Evolutionary conservation across 768 basidiomycete genomes (phyloP).

Genomic region (Leucosporidium creatinivorum): DNA sequence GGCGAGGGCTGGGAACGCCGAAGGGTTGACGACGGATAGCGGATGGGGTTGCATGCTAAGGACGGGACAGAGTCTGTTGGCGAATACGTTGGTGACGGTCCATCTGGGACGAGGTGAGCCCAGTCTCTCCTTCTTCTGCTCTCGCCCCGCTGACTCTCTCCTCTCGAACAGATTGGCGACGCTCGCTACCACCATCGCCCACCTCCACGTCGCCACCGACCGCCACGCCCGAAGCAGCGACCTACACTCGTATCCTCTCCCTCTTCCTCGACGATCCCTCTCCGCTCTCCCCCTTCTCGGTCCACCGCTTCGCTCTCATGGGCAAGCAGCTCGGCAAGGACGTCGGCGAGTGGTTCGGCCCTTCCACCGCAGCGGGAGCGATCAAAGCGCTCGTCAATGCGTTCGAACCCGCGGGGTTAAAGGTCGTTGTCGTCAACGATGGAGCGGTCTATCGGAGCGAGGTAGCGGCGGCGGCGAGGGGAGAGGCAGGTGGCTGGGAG

Average conservation of each 20-base stretch:
- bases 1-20: slow-evolving; percentile 45
- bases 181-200: slow-evolving; percentile 57
- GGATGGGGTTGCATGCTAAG: slow-evolving; percentile 92
- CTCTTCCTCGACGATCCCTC: slow-evolving; percentile 93
- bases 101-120: slow-evolving; percentile 66
- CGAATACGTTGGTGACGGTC: slow-evolving; percentile 65
- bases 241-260: slow-evolving; percentile 80
- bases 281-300: slow-evolving; percentile 78
- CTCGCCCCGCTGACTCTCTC: background rate
- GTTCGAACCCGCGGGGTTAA: slow-evolving; percentile 71
- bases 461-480: slow-evolving; percentile 59
- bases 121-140: background rate
- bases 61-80: slow-evolving; percentile 75
- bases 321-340: slow-evolving; percentile 92
- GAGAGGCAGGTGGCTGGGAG: slow-evolving; percentile 53
- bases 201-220: slow-evolving; percentile 34
- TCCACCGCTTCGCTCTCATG: slow-evolving; percentile 90
- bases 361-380: slow-evolving; percentile 92
- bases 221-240: slow-evolving; percentile 48
- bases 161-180: slow-evolving; percentile 65
- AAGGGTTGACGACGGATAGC: slow-evolving; percentile 76
- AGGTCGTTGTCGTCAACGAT: slow-evolving; percentile 75
- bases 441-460: slow-evolving; percentile 75
- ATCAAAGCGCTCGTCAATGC: slow-evolving; percentile 76
- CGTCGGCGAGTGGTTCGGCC: slow-evolving; percentile 96